Percentiles rank a stretch among this genome's conserved stretches.
phyloP scores from a whole-genome alignment of 768 basidiomycete genomes.

The Boletus bicolor region DNA sequence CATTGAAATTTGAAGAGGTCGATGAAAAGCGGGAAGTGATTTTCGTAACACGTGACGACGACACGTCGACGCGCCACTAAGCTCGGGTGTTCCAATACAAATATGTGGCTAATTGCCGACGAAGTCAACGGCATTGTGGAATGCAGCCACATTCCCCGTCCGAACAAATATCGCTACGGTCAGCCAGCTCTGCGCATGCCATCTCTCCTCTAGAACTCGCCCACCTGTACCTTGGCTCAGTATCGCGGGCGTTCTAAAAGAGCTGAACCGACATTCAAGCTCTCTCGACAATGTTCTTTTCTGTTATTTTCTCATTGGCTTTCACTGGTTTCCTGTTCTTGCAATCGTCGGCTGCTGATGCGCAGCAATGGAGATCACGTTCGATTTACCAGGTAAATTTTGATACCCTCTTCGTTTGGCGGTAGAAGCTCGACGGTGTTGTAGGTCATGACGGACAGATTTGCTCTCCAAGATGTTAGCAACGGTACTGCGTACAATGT shows the following conservation, averaged over 20 bases:
- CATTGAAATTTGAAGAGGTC: background rate
- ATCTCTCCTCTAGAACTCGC: conserved; percentile 1
- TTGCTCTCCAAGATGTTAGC: conserved; percentile 45
- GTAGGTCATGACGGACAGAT: conserved; percentile 57
- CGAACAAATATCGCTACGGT: conserved; percentile 7
- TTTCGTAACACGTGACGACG: conserved; percentile 29
- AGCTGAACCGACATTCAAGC: background rate
- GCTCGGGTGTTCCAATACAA: conserved; percentile 1
- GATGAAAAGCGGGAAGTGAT: conserved; percentile 4
- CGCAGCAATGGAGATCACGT: conserved; percentile 48
- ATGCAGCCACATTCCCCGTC: conserved; percentile 5
- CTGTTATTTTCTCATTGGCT: conserved; percentile 8
- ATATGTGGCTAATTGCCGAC: conserved; percentile 22
- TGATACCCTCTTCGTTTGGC: background rate
- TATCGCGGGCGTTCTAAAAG: background rate
- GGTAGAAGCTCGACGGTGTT: background rate
- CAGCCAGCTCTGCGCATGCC: background rate
- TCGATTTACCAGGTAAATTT: conserved; percentile 51
- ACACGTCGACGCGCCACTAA: conserved; percentile 10
- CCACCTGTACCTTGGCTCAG: background rate
- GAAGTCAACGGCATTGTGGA: conserved; percentile 23
- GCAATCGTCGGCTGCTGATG: conserved; percentile 34
- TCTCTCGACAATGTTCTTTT: conserved; percentile 8
- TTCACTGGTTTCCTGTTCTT: conserved; percentile 3
- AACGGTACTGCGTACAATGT: conserved; percentile 28